These are phyloP conservation scores for Xylariomycetidae sp. DNA, from an alignment of 2,329 filamentous ascomycete genomes.

Conservation along the genomic window DNA sequence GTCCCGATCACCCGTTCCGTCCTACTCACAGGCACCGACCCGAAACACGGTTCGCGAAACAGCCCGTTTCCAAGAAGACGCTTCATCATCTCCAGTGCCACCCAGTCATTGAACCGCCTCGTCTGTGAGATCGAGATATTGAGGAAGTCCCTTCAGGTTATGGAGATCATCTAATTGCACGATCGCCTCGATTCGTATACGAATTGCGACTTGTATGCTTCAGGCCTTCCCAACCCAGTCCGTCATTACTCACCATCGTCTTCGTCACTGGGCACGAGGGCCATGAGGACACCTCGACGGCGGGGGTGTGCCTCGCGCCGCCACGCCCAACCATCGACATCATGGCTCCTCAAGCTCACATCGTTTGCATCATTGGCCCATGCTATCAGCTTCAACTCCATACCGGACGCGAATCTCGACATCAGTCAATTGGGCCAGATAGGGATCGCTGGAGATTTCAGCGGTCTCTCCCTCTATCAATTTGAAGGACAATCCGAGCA, in stretches of 20 bases:
- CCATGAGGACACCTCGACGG: constrained; percentile 45
- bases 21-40: neutral
- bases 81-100: too few relatives aligned
- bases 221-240: constrained; percentile 19
- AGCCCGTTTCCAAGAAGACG: constrained; percentile 4
- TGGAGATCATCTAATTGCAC: too few relatives aligned
- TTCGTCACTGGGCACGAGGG: constrained; percentile 20
- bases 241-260: constrained; percentile 15
- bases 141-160: too few relatives aligned
- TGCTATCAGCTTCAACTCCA: constrained; percentile 55
- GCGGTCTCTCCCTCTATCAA: constrained; percentile 84
- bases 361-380: constrained; percentile 38
- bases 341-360: constrained; percentile 35
- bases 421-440: constrained; percentile 74
- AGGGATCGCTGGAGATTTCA: constrained; percentile 83
- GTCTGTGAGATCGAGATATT: too few relatives aligned
- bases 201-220: constrained; percentile 10
- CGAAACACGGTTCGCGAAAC: constrained; percentile 4
- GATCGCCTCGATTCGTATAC: too few relatives aligned
- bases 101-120: too few relatives aligned
- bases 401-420: constrained; percentile 70
- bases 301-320: constrained; percentile 38
- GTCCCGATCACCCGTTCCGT: neutral
- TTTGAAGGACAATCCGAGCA: constrained; percentile 75
- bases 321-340: constrained; percentile 10